Evolutionary conservation across 805 yeast species (phyloP), one percentile per base, ranked within the genome.

Genomic region (Saccharomycopsis sp.): DNA sequence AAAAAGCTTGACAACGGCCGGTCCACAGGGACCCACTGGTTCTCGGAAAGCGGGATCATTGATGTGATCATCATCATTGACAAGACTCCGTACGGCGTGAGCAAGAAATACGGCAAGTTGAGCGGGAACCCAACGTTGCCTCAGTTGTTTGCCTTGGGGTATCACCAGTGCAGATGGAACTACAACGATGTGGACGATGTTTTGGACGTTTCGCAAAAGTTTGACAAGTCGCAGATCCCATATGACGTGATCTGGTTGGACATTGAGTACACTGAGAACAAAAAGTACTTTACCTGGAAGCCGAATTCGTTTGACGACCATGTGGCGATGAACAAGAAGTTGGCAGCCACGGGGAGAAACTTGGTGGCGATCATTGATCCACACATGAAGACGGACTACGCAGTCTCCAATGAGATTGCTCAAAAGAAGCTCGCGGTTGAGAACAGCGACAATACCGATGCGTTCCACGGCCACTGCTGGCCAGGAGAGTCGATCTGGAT

Each of bases 141-240:
- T 1, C 81, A 76, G 48, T 48, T 78, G 32, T 82, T 87, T 52
- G 67, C 95, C 0, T 58, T 87, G 10, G 97, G 95, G 0, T 85
- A 92, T 56, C 97, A 92, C 56, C 98, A 92, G 60, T 89, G 96
- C 56, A 72, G 97, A 54, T 92, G 98, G 98, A 92, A 92, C 58
- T 92, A 92, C 62, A 84, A 85, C 55, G 88, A 82, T 52, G 88
- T 84, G 54, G 68, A 68, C 8, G 98, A 92, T 59, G 89, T 92
- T 1, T 59, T 86, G n/a, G 75, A 68, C 5, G 80, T 92, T 10
- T 71, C 72, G 49, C 56, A 66, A 2, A 68, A 74, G 42, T 80
- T 92, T 70, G 97, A 89, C 57, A 65, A 70, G 45, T 56, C 73
- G 52, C 71, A 66, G 33, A 76, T 92, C 43, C 96, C 97, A 2